phyloP scores from a whole-genome alignment of 2,329 filamentous ascomycete species.

The Diaporthe ampelina region DNA sequence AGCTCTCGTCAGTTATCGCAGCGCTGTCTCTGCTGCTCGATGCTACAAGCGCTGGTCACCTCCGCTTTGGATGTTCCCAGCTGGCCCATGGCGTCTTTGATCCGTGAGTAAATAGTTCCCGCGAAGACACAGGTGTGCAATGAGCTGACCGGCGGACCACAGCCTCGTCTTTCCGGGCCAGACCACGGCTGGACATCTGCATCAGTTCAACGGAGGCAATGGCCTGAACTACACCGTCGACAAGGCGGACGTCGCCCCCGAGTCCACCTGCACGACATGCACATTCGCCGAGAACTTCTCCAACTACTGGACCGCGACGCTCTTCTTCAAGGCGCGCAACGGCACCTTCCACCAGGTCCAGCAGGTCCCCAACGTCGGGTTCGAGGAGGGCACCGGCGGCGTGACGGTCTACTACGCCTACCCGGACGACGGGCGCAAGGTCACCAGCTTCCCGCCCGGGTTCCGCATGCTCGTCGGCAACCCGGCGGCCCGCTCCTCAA shows the following conservation, averaged over 20 bases:
- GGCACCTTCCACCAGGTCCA: slow-evolving; percentile 47
- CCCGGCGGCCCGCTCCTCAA: not conserved
- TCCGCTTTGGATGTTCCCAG: slow-evolving; percentile 26
- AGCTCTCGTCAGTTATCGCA: not conserved
- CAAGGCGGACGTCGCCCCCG: slow-evolving; percentile 11
- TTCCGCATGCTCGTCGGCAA: slow-evolving; percentile 61
- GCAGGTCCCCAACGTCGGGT: slow-evolving; percentile 48
- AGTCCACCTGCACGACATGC: slow-evolving; percentile 41
- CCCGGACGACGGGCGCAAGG: slow-evolving; percentile 45
- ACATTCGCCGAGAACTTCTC: slow-evolving; percentile 33
- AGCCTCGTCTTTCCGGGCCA: slow-evolving; percentile 21
- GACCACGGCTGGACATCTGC: slow-evolving; percentile 22
- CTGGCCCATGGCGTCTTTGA: slow-evolving; percentile 20
- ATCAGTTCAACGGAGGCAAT: slow-evolving; percentile 32
- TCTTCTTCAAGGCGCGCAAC: slow-evolving; percentile 42
- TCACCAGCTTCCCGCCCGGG: slow-evolving; percentile 60
- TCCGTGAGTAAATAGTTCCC: not conserved
- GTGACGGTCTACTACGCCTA: slow-evolving; percentile 50
- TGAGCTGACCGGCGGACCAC: not conserved
- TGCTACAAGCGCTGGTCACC: not conserved
- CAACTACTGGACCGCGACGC: slow-evolving; percentile 38
- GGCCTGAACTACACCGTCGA: slow-evolving; percentile 24
- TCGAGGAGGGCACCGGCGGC: slow-evolving; percentile 16
- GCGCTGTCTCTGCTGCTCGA: not conserved
- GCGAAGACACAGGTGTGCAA: no score